Percentiles rank a stretch among this genome's conserved stretches.
Conservation (phyloP, 208 protist genomes). For the Strigomonas culicis region DNA sequence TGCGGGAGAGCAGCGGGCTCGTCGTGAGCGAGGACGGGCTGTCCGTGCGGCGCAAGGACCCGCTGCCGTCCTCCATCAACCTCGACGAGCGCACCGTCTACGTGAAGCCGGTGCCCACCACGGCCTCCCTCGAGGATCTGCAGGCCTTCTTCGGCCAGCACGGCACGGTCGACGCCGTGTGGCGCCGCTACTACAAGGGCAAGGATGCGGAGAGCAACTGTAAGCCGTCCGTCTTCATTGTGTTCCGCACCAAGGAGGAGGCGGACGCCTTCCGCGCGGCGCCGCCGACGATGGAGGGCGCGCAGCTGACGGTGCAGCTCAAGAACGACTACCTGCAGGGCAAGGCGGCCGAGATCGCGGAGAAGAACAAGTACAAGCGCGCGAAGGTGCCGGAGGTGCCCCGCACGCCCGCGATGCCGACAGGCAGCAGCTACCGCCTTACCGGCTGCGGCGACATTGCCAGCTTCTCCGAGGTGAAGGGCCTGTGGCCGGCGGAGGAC, state of each 20-base stretch:
- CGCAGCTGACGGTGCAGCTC: slow-evolving; percentile 71
- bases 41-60: slow-evolving; percentile 70
- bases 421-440: slow-evolving; percentile 73
- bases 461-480: slow-evolving; percentile 74
- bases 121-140: slow-evolving; percentile 75
- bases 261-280: slow-evolving; percentile 58
- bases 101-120: slow-evolving; percentile 75
- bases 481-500: slow-evolving; percentile 80
- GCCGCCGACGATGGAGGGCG: slow-evolving; percentile 58
- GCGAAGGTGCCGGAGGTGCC: slow-evolving; percentile 14
- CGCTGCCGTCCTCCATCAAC: slow-evolving; percentile 86
- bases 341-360: slow-evolving; percentile 68
- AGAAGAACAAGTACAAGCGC: slow-evolving; percentile 39
- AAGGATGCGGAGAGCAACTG: slow-evolving; percentile 32
- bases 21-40: slow-evolving; percentile 56
- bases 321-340: slow-evolving; percentile 73
- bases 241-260: slow-evolving; percentile 63
- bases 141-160: slow-evolving; percentile 64
- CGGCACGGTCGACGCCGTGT: slow-evolving; percentile 79
- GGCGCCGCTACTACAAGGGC: slow-evolving; percentile 78
- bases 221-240: slow-evolving; percentile 86
- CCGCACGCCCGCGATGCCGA: slow-evolving; percentile 72
- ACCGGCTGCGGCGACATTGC: slow-evolving; percentile 61
- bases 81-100: slow-evolving; percentile 84
- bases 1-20: slow-evolving; percentile 56